Percentiles rank a stretch among this genome's conserved stretches.
These are phyloP conservation scores for Cyclaneusma minus DNA, from an alignment of 2,329 filamentous ascomycete genomes.

Conservation along the genomic window DNA sequence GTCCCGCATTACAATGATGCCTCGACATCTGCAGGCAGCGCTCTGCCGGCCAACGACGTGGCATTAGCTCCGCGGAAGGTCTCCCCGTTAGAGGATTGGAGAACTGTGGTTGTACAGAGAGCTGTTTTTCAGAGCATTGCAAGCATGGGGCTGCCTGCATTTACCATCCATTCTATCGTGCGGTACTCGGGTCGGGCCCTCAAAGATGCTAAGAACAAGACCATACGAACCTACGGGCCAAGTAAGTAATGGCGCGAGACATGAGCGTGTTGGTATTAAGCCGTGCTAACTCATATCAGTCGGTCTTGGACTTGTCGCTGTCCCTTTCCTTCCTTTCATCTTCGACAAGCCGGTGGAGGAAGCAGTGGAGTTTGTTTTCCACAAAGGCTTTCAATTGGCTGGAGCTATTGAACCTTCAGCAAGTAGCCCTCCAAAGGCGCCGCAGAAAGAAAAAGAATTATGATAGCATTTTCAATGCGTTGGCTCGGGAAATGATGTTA, in stretches of 20 bases:
- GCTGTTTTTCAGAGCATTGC: constrained; percentile 83
- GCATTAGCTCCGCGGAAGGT: constrained; percentile 27
- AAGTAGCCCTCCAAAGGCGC: background rate
- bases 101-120: constrained; percentile 80
- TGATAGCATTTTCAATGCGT: no score
- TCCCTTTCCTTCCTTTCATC: constrained; percentile 69
- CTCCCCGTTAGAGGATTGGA: constrained; percentile 73
- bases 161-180: constrained; percentile 88
- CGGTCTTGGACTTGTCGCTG: constrained; percentile 60
- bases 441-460: constrained; percentile 1
- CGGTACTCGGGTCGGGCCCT: constrained; percentile 76
- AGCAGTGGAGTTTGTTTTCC: constrained; percentile 80
- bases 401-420: no score
- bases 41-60: constrained; percentile 4
- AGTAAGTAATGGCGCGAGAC: no score
- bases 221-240: constrained; percentile 69
- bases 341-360: constrained; percentile 91
- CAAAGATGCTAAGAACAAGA: constrained; percentile 64
- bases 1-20: constrained; percentile 18
- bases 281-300: no score
- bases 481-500: no score
- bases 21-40: constrained; percentile 5
- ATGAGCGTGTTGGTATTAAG: no score
- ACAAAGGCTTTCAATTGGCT: constrained; percentile 60
- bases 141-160: constrained; percentile 84